Conservation (phyloP, 305 asterid genomes). For the Fraxinus dipetala region DNA sequence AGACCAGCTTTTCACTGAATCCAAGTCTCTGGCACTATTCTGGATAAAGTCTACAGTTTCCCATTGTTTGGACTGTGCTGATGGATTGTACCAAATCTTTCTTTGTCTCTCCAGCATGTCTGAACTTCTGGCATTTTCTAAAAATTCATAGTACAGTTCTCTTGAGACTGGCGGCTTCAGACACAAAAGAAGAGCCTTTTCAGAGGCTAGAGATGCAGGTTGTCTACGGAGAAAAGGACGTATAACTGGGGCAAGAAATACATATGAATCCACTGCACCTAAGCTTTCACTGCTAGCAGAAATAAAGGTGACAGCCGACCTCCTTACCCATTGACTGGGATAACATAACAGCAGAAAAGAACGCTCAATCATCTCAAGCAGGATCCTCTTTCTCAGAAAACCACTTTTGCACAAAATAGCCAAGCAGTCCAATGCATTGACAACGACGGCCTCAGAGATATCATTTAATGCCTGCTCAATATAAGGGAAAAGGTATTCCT, state of each 20-base stretch:
- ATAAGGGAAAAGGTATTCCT: constrained; percentile 94
- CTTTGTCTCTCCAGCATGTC: constrained; percentile 98
- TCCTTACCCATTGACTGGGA: constrained; percentile 96
- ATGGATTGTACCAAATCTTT: constrained; percentile 88
- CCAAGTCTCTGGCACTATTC: constrained; percentile 68
- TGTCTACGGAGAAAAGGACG: constrained; percentile 88
- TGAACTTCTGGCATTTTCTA: constrained; percentile 81
- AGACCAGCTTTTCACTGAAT: constrained; percentile 62
- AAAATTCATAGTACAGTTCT: constrained; percentile 68
- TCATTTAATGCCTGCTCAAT: constrained; percentile 97
- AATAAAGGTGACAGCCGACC: constrained; percentile 70
- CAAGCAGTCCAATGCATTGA: constrained; percentile 91
- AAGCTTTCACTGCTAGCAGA: constrained; percentile 88
- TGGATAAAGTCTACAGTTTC: constrained; percentile 70
- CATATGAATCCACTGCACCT: constrained; percentile 98
- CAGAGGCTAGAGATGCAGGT: constrained; percentile 93
- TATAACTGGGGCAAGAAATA: constrained; percentile 86
- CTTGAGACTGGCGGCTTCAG: constrained; percentile 87
- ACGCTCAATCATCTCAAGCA: constrained; percentile 92
- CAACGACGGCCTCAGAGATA: constrained; percentile 77
- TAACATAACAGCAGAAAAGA: constrained; percentile 84
- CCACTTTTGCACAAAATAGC: constrained; percentile 87
- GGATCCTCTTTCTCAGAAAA: constrained; percentile 77
- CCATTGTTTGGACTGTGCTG: constrained; percentile 69
- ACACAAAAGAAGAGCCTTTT: constrained; percentile 75